Conservation (phyloP, 495 filamentous ascomycete species). For the Xylaria castorea region DNA sequence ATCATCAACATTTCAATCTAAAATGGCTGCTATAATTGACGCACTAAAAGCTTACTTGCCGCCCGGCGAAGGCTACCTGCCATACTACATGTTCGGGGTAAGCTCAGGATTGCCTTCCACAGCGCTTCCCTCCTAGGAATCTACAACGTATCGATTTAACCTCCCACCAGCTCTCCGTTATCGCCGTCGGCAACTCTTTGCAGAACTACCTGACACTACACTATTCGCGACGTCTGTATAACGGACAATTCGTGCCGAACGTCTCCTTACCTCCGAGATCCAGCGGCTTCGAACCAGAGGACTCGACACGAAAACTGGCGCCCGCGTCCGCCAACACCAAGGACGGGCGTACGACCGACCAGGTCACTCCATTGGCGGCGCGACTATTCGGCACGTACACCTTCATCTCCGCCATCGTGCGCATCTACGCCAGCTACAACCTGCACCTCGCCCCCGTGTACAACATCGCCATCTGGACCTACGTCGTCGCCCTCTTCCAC, state of each 20-base stretch:
- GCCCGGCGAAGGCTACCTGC: slow-evolving; percentile 51
- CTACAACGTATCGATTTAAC: background rate
- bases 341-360: slow-evolving; percentile 54
- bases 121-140: background rate
- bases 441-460: slow-evolving; percentile 74
- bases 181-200: slow-evolving; percentile 79
- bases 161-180: slow-evolving; percentile 66
- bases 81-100: slow-evolving; percentile 58
- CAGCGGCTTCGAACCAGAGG: slow-evolving; percentile 49
- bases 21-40: slow-evolving; percentile 43
- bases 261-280: slow-evolving; percentile 41
- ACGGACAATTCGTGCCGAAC: slow-evolving; percentile 58
- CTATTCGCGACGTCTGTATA: slow-evolving; percentile 81
- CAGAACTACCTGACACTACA: slow-evolving; percentile 78
- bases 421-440: slow-evolving; percentile 87
- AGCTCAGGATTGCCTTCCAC: slow-evolving; percentile 26
- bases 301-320: slow-evolving; percentile 52
- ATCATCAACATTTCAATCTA: background rate
- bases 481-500: slow-evolving; percentile 77
- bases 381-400: slow-evolving; percentile 95
- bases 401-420: slow-evolving; percentile 73
- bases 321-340: slow-evolving; percentile 53
- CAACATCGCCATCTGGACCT: slow-evolving; percentile 80
- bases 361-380: slow-evolving; percentile 74
- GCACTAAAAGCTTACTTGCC: slow-evolving; percentile 48